Evolutionary conservation across 2,329 filamentous ascomycete genomes (phyloP).

Genomic region (Penicillium sp.): DNA sequence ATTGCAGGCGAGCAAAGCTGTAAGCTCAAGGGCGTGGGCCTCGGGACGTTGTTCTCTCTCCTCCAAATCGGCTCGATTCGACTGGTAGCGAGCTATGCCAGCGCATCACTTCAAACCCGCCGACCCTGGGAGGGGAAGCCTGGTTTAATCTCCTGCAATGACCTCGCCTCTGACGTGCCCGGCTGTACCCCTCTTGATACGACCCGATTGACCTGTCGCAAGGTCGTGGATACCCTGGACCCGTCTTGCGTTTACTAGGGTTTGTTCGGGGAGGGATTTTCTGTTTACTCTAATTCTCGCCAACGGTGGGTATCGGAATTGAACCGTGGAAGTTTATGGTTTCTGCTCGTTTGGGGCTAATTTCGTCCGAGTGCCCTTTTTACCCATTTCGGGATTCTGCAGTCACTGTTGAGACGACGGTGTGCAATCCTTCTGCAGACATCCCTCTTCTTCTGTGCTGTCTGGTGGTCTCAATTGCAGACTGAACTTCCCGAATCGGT

Average conservation of each 20-base stretch:
- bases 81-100: slow-evolving; percentile 84
- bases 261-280: too few species aligned
- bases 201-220: slow-evolving; percentile 5
- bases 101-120: slow-evolving; percentile 59
- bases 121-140: slow-evolving; percentile 5
- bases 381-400: slow-evolving; percentile 12
- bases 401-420: slow-evolving; percentile 9
- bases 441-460: too few species aligned
- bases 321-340: not conserved
- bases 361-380: not conserved
- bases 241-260: slow-evolving; percentile 2
- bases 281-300: not conserved
- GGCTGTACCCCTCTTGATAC: slow-evolving; percentile 7
- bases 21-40: slow-evolving; percentile 9
- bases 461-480: not conserved
- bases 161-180: not conserved
- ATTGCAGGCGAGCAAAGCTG: slow-evolving; percentile 23
- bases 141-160: too few species aligned
- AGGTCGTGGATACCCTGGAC: slow-evolving; percentile 9
- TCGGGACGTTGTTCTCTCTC: not conserved
- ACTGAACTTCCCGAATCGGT: too few species aligned
- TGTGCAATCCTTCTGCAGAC: slow-evolving; percentile 10
- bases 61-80: slow-evolving; percentile 18
- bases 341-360: not conserved
- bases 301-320: slow-evolving; percentile 8